Base-by-base conservation (phyloP, 2,329 filamentous ascomycete genomes). In the Sphaerulina vaccinii region DNA sequence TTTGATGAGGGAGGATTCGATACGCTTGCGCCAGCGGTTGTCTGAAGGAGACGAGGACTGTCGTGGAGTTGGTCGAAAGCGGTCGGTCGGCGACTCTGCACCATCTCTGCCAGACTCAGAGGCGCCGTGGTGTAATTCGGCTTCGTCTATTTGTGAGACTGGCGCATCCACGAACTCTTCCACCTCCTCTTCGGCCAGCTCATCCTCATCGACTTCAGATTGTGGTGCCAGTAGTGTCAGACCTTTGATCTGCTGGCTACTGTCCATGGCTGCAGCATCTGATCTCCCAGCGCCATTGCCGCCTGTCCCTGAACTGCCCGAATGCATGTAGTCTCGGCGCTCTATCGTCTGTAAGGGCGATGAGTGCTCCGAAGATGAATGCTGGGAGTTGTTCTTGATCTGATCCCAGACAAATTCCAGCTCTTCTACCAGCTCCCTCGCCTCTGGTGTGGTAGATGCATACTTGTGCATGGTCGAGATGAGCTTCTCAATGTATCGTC, bases 351-450 rank as follows among this genome's bases (percentile, higher is more conserved):
- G 57, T 43, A 66, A 32, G 21, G 66, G 66, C 35, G 58, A 62
- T 8, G 61, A 65, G 19, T 62, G 56, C 37, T 68, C 66, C 27
- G 61, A 64, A 49, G 57, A 57, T 19, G 59, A 62, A 44, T 64
- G 63, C 45, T 67, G 64, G 15, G 62, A 65, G 42, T 70, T 96
- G 62, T 86, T 87, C 71, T 93, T 95, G 63, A 99, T 92, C 70
- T 97, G 93, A 62, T 96, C 90, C 93, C 93, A 99, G 33, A 99
- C 92, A 65, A 97, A 99, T 72, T 99, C 93, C n/a, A 99, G 82
- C 71, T 99, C 93, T 8, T 85, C 80, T 32, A 97, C 91, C 33
- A 99, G 79, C 71, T 95, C 91, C 54, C 86, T 81, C 6, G 90
- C 90, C 68, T 96, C 90, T 42, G 85, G 80, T 15, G 90, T 96